Evolutionary conservation across 768 basidiomycete species (phyloP).

Genomic region (Dentipellis sp.): DNA sequence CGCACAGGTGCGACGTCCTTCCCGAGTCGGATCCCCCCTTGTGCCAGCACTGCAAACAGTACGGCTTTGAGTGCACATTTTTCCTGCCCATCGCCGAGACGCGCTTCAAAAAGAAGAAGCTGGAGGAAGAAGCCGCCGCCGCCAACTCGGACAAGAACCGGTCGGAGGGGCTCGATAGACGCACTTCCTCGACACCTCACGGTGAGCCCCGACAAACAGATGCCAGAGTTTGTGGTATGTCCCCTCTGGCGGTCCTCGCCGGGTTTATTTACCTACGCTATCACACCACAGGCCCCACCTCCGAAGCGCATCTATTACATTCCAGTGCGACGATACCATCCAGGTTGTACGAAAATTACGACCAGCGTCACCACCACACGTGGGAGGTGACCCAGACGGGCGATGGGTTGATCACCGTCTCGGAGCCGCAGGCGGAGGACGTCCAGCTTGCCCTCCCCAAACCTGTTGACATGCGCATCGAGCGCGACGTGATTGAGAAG

Average conservation of each 20-base stretch:
- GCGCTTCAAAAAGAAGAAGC: constrained; percentile 93
- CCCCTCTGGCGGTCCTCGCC: not conserved
- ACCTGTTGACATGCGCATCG: constrained; percentile 63
- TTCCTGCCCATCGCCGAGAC: constrained; percentile 98
- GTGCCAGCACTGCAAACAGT: constrained; percentile 94
- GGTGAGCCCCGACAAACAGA: constrained; percentile 44
- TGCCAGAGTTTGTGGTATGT: constrained; percentile 44
- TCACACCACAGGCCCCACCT: constrained; percentile 67
- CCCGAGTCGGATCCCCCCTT: constrained; percentile 66
- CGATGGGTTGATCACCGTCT: constrained; percentile 81
- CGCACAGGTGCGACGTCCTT: constrained; percentile 72
- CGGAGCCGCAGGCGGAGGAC: constrained; percentile 52
- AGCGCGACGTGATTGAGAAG: constrained; percentile 67
- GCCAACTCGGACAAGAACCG: constrained; percentile 19
- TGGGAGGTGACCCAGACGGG: constrained; percentile 81
- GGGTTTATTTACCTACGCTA: not conserved
- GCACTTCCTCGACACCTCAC: constrained; percentile 35
- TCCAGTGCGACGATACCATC: constrained; percentile 83
- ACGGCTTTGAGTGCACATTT: constrained; percentile 90
- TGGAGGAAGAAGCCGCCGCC: constrained; percentile 55
- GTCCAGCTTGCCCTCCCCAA: constrained; percentile 45
- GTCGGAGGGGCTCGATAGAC: constrained; percentile 27
- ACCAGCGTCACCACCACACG: constrained; percentile 78
- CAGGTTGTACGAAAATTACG: constrained; percentile 79
- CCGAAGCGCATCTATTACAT: constrained; percentile 78